Evolutionary conservation across 257 asterid genomes (phyloP), one percentile per base, ranked within the genome.

Genomic region (Lithospermum erythrorhizon): DNA sequence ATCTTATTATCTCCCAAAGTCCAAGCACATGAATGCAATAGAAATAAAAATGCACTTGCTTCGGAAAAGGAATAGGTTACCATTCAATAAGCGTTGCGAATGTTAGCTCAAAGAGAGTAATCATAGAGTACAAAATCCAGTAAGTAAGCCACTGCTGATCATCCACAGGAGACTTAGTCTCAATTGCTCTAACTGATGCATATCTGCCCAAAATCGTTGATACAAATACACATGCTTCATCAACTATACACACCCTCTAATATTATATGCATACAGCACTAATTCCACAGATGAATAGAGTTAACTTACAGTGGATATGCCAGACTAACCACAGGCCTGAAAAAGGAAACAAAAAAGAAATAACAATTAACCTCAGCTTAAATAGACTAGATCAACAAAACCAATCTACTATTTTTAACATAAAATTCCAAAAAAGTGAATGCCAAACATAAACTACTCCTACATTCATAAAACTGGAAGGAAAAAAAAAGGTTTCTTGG

Each of bases 91-190:
- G 75, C 63, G 81, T 84, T 2, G 96, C 89, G 71, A 93, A 93
- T 18, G 99, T 89, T 15, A 93, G 96, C 87, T 93, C 97, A 55
- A 89, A 84, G 21, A 93, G 89, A 16, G 99, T 93, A 62, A 93
- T 83, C 97, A 93, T 86, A 41, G 99, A 93, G 84, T 93, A 89
- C 62, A 93, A 83, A 69, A 93, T 80, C 99, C 99, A 93, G 47
- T 93, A 93, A 69, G 97, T 93, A 47, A 93, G 97, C 99, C 98
- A 93, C 65, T 93, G 99, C 71, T 93, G 96, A 84, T 93, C 97
- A 75, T 93, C 99, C 48, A 73, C 68, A 17, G 95, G 79, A 2
- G 95, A 86, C 73, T 93, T 86, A 10, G 87, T 78, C 82, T 93
- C 98, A 60, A 93, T 93, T 57, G 97, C 98, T 81, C 91, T 73